phyloP scores from a whole-genome alignment of 805 yeast species.

The Blastobotrys attinorum region DNA sequence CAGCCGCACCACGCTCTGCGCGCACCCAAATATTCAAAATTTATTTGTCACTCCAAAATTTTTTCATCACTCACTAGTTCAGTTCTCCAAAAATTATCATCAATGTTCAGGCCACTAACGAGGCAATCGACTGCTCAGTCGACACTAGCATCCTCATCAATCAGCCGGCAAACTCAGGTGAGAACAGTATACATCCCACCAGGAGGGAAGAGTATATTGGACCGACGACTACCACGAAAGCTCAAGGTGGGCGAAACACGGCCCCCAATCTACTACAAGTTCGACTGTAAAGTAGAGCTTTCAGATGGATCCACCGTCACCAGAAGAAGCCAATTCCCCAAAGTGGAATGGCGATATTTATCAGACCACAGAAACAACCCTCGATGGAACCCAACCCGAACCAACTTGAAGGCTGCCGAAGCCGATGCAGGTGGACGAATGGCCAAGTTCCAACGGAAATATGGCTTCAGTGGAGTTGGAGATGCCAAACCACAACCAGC shows the following conservation, averaged over 20 bases:
- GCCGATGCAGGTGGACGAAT: slow-evolving; percentile 80
- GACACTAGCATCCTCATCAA: too few species aligned
- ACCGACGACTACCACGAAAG: slow-evolving; percentile 18
- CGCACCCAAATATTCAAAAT: too few species aligned
- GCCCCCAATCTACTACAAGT: slow-evolving; percentile 88
- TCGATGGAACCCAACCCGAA: slow-evolving; percentile 82
- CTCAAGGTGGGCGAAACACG: slow-evolving; percentile 66
- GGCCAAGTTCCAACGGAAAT: slow-evolving; percentile 30
- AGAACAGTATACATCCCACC: slow-evolving; percentile 15
- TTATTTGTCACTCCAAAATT: too few species aligned
- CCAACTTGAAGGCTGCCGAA: slow-evolving; percentile 65
- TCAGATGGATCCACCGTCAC: slow-evolving; percentile 88
- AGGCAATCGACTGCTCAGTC: too few species aligned
- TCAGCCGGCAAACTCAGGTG: slow-evolving; percentile 5
- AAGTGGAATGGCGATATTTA: slow-evolving; percentile 75
- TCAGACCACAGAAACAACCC: slow-evolving; percentile 83
- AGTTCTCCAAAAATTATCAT: too few species aligned
- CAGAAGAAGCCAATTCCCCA: slow-evolving; percentile 82
- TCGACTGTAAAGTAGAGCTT: slow-evolving; percentile 80
- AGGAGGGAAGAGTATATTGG: slow-evolving; percentile 11
- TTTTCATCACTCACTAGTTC: too few species aligned
- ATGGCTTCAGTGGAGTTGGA: slow-evolving; percentile 18
- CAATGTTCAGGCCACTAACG: too few species aligned
- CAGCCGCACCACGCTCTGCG: too few species aligned
- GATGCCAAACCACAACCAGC: slow-evolving; percentile 9